Base-by-base conservation (phyloP, 371 early-diverging fungal genomes). In the Rhizopus delemar region DNA sequence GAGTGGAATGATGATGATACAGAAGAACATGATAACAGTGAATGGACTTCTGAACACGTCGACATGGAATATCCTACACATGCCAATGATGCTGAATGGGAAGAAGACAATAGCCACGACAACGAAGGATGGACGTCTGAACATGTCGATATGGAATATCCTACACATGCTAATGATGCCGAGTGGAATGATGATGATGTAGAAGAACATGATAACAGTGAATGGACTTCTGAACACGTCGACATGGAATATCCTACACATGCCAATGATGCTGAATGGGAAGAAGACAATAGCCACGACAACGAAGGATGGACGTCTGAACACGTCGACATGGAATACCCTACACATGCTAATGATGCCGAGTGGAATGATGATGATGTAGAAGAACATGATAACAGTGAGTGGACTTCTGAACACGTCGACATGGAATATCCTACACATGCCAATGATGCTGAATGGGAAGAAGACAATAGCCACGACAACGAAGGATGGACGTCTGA, bases 251-350 rank as follows among this genome's bases (percentile, higher is more conserved):
- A 8, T 3, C 6, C 13, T n/a, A 5, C 13, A n/a, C 41, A 53
- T 29, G 31, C 8, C n/a, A 38, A 53, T 41, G 53, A 15, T 8
- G 32, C 33, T 51, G 51, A 16, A 36, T 36, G 36, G 36, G 36
- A 22, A 48, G 16, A 2, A 36, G 36, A 36, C 1, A 11, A 11
- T 11, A 6, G 0, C 11, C 36, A 51, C 34, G 59, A 54, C 32
- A 60, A 63, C 16, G 60, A 41, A 33, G 60, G 57, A 15, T 73
- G 73, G 73, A 33, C 57, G 28, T 53, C 66, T 9, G 62, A 69
- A 50, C 63, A 74, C 8, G 28, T 66, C 31, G 45, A 60, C 7
- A 2, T 31, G 9, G 52, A 57, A 0, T 11, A 6, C 2, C 8
- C 11, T 2, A 6, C 41, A 6, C 54, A 53, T 32, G 41, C 29